These are phyloP conservation scores for Chamaenerion angustifolium DNA, from an alignment of 345 rosid genomes.

Conservation along the genomic window DNA sequence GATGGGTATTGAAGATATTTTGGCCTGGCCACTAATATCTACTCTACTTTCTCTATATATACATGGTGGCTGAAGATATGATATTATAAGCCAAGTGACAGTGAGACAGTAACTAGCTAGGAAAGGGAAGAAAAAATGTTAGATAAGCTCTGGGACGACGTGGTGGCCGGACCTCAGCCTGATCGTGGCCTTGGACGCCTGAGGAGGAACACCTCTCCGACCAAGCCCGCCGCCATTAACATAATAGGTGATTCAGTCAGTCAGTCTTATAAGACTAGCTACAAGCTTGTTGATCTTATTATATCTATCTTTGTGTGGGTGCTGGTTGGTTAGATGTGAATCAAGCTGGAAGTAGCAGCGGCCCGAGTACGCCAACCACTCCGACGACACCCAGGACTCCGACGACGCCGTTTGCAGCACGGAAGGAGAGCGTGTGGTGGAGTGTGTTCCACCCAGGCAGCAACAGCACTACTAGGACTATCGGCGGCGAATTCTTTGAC, in stretches of 20 bases:
- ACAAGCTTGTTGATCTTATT: not conserved
- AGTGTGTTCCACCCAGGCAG: constrained; percentile 94
- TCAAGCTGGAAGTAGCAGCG: constrained; percentile 33
- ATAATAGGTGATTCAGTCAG: too few relatives aligned
- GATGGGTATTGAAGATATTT: too few relatives aligned
- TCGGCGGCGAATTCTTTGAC: constrained; percentile 58
- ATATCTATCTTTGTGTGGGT: not conserved
- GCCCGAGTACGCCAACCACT: constrained; percentile 43
- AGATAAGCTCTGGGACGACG: constrained; percentile 81
- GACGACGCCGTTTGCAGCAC: constrained; percentile 38
- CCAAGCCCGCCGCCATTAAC: constrained; percentile 22
- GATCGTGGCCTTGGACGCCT: constrained; percentile 75
- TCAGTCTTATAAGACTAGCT: too few relatives aligned
- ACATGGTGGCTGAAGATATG: too few relatives aligned
- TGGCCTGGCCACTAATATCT: too few relatives aligned
- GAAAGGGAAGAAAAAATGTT: constrained; percentile 13
- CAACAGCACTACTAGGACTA: constrained; percentile 62
- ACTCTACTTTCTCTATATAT: too few relatives aligned
- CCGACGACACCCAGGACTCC: constrained; percentile 65
- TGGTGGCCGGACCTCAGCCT: constrained; percentile 79
- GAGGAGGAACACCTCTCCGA: constrained; percentile 36
- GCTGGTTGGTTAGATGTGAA: too few relatives aligned
- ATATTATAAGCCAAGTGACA: too few relatives aligned
- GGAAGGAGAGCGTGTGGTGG: constrained; percentile 91
- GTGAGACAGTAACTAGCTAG: too few relatives aligned